Percentiles rank a stretch among this genome's conserved stretches.
Conservation (phyloP, 2,329 filamentous ascomycete genomes). For the Hypoxylon sp. region DNA sequence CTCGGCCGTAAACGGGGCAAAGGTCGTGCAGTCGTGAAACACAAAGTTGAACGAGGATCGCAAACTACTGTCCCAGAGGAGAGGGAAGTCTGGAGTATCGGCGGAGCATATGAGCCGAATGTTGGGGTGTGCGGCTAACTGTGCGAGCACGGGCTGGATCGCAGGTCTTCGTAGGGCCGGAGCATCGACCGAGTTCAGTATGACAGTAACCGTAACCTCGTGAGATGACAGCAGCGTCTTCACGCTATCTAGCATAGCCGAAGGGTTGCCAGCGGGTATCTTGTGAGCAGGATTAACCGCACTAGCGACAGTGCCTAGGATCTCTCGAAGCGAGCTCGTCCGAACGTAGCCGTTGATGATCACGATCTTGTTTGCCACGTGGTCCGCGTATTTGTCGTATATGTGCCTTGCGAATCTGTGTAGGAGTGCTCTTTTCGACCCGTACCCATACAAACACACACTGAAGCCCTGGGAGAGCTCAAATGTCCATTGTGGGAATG, state of each 20-base stretch:
- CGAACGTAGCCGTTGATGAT: conserved; percentile 86
- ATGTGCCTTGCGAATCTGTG: conserved; percentile 77
- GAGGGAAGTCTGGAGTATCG: conserved; percentile 85
- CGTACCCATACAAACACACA: conserved; percentile 90
- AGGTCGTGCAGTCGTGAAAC: conserved; percentile 95
- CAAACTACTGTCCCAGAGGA: conserved; percentile 90
- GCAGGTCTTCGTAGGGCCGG: conserved; percentile 74
- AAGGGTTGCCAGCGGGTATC: conserved; percentile 67
- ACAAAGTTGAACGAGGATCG: conserved; percentile 83
- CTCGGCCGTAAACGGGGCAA: conserved; percentile 75
- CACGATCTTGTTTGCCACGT: conserved; percentile 68
- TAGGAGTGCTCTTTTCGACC: conserved; percentile 82
- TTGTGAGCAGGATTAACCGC: conserved; percentile 63
- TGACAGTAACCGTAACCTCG: conserved; percentile 64
- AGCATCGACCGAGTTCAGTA: conserved; percentile 90
- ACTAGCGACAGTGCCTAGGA: conserved; percentile 72
- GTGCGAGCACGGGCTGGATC: conserved; percentile 76
- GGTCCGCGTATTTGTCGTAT: conserved; percentile 55
- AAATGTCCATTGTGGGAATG: conserved; percentile 91
- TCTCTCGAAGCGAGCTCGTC: conserved; percentile 70
- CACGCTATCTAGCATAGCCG: conserved; percentile 73
- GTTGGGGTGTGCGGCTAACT: conserved; percentile 75
- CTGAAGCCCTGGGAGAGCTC: conserved; percentile 88
- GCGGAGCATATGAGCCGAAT: conserved; percentile 81
- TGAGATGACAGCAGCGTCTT: conserved; percentile 65